Conservation (phyloP, 495 filamentous ascomycete genomes). For the Penicillium macrosclerotiorum region DNA sequence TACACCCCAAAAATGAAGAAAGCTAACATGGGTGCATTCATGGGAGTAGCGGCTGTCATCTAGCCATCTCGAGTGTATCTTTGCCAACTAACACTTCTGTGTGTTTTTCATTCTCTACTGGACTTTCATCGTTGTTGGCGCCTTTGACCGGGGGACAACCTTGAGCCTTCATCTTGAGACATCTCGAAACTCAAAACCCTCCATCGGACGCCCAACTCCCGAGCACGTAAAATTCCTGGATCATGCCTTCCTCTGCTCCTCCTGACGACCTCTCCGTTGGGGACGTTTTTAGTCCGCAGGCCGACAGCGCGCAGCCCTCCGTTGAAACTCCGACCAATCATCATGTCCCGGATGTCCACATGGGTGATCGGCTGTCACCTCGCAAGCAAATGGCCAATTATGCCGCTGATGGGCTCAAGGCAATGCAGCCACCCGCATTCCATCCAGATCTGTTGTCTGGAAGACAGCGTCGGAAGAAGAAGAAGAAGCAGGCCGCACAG, state of each 20-base stretch:
- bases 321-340: constrained; percentile 25
- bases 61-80: constrained; percentile 20
- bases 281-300: constrained; percentile 46
- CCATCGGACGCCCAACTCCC: not conserved
- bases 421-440: constrained; percentile 22
- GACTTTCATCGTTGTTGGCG: constrained; percentile 10
- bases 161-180: no score
- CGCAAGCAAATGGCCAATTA: constrained; percentile 21
- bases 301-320: constrained; percentile 33
- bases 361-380: constrained; percentile 28
- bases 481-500: constrained; percentile 48
- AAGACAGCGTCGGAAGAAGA: constrained; percentile 44
- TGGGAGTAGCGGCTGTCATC: constrained; percentile 14
- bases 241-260: constrained; percentile 24
- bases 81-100: constrained; percentile 18
- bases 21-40: constrained; percentile 10
- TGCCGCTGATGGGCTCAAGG: constrained; percentile 8
- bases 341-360: constrained; percentile 27
- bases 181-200: not conserved
- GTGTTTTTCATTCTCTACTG: constrained; percentile 19
- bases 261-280: constrained; percentile 44
- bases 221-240: not conserved
- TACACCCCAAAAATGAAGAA: constrained; percentile 3
- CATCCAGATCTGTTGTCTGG: constrained; percentile 28
- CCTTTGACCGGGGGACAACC: not conserved